Percentiles rank a stretch among this genome's conserved stretches.
These are phyloP conservation scores for Fusarium oligoseptatum DNA, from an alignment of 2,329 filamentous ascomycete genomes.

Conservation along the genomic window DNA sequence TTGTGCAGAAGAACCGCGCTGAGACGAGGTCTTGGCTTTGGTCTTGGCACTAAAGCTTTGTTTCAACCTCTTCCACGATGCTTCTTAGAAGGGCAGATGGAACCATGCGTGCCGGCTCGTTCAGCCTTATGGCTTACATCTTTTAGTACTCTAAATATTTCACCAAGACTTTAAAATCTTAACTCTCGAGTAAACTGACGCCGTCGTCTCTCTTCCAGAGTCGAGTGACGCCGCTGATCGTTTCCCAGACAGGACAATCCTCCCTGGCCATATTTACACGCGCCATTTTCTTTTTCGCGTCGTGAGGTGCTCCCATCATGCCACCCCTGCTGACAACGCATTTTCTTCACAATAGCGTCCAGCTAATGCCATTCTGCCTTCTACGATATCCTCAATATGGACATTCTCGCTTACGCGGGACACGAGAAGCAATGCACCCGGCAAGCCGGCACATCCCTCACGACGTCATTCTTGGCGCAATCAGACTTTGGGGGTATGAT, in stretches of 20 bases:
- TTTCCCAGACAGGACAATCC: background rate
- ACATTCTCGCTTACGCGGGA: constrained; percentile 6
- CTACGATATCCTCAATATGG: constrained; percentile 6
- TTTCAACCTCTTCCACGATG: constrained; percentile 36
- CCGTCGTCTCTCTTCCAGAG: background rate
- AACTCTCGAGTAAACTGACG: background rate
- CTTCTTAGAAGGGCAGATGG: constrained; percentile 16
- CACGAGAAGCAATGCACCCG: constrained; percentile 1
- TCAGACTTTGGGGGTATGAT: constrained; percentile 3
- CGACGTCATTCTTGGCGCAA: constrained; percentile 2
- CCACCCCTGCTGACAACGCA: constrained; percentile 1
- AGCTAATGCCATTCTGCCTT: background rate
- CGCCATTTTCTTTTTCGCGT: constrained; percentile 3
- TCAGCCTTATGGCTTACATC: background rate
- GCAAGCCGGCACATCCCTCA: constrained; percentile 1
- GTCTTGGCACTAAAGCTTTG: constrained; percentile 44
- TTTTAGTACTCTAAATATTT: too few species aligned
- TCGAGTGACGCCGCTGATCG: constrained; percentile 1
- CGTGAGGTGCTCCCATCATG: constrained; percentile 3
- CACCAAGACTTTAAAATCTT: background rate
- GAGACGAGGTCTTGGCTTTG: constrained; percentile 35
- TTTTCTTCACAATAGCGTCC: background rate
- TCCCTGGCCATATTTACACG: constrained; percentile 3
- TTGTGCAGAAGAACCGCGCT: constrained; percentile 18
- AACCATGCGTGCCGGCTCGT: background rate